Evolutionary conservation across 169 alveolate species (phyloP), one percentile per base, ranked within the genome.

Genomic region (Cryptosporidium xiaoi): DNA sequence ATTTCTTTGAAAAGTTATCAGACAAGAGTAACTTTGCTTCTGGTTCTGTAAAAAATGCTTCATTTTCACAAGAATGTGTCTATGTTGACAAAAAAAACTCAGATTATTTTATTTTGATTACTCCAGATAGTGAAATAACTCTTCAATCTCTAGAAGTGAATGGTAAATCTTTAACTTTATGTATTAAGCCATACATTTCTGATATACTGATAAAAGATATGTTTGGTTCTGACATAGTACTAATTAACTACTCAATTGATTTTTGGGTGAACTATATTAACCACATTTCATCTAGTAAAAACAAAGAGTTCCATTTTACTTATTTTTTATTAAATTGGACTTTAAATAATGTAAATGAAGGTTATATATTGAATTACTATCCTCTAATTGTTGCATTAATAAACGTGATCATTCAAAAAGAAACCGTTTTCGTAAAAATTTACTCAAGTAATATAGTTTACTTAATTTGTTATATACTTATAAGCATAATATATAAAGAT

Each of bases 221-320:
- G 87, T 62, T 77, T 48, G 40, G 65, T 20, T 24, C 31, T 60
- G 51, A 77, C 18, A 13, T 27, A 2, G 40, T 44, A 27, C 31
- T 44, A 24, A 36, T 77, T 18, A 56, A 77, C 51, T 27, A 46
- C 40, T 56, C 87, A 27, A 58, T 77, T 12, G 13, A n/a, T 40
- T 77, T 77, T 48, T 77, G 87, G 87, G 87, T 34, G 34, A 62
- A 71, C 36, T 77, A 31, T 77, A 29, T 40, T 24, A 34, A 56
- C 29, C 56, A 34, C 56, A n/a, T 69, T 5, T 51, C 24, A 16
- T 20, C 51, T 16, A 34, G 46, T n/a, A 10, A 5, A n/a, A 10
- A 53, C 31, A 69, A 16, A 50, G 36, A 50, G 48, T 56, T 77
- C 50, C 33, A 51, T 20, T 60, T 77, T 44, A 56, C 46, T 40